Evolutionary conservation across 768 basidiomycete genomes (phyloP).

Genomic region (Russula griseocarnosa): DNA sequence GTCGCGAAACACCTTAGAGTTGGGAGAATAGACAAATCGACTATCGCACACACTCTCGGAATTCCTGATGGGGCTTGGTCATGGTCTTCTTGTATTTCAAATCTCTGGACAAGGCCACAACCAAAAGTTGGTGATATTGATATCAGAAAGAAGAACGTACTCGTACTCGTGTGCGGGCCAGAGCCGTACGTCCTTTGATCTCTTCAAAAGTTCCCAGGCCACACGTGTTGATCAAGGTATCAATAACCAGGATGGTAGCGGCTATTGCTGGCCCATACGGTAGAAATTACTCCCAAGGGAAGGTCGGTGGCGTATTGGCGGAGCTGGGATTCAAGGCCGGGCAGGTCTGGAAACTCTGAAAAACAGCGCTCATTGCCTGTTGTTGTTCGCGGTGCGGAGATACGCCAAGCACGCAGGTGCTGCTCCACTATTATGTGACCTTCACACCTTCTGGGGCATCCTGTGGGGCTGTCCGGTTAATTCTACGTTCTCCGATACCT

Average conservation of each 20-base stretch:
- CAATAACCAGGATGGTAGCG: slow-evolving; percentile 58
- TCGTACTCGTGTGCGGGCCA: slow-evolving; percentile 84
- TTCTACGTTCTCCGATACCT: background rate
- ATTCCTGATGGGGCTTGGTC: slow-evolving; percentile 32
- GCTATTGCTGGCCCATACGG: slow-evolving; percentile 75
- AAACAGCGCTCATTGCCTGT: background rate
- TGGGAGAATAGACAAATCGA: slow-evolving; percentile 54
- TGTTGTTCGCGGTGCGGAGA: background rate
- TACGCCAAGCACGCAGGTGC: background rate
- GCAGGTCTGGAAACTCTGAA: slow-evolving; percentile 67
- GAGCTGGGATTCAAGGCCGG: slow-evolving; percentile 57
- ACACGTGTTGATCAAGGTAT: slow-evolving; percentile 7
- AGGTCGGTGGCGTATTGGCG: slow-evolving; percentile 60
- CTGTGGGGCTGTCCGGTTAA: background rate
- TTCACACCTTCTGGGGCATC: background rate
- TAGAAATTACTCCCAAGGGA: slow-evolving; percentile 70
- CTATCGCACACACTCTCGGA: slow-evolving; percentile 44
- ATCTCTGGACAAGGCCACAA: slow-evolving; percentile 15
- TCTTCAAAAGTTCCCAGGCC: slow-evolving; percentile 11
- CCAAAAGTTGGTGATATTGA: background rate
- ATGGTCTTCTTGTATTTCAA: slow-evolving; percentile 32
- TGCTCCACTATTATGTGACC: background rate
- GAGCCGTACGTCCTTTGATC: slow-evolving; percentile 53
- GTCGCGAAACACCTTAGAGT: slow-evolving; percentile 35
- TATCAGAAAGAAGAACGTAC: slow-evolving; percentile 34